Percentiles rank a stretch among this genome's conserved stretches.
phyloP scores from a whole-genome alignment of 140 eudicot species.

The Erigeron philadelphicus region DNA sequence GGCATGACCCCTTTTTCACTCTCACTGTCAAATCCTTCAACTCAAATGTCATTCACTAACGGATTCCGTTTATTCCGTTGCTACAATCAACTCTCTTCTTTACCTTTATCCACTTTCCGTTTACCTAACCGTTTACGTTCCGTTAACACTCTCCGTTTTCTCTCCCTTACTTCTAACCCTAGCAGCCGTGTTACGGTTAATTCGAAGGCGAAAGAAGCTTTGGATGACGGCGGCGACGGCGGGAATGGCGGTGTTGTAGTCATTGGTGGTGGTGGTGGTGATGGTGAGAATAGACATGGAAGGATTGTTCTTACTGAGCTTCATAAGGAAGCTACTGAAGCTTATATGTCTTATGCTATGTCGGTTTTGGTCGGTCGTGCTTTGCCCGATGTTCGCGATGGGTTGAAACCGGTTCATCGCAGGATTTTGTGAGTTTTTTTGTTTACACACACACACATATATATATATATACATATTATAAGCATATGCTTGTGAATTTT shows the following conservation, averaged over 20 bases:
- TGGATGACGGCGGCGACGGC: constrained; percentile 32
- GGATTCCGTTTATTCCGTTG: constrained; percentile 55
- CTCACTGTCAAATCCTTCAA: constrained; percentile 14
- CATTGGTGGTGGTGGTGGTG: constrained; percentile 21
- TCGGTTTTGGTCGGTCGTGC: constrained; percentile 91
- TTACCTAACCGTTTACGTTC: constrained; percentile 26
- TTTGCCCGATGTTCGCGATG: constrained; percentile 90
- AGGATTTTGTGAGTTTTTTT: constrained; percentile 62
- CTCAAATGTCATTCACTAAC: constrained; percentile 51
- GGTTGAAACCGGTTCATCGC: constrained; percentile 93
- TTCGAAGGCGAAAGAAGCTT: constrained; percentile 21
- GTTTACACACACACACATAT: too few relatives aligned
- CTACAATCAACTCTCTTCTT: constrained; percentile 23
- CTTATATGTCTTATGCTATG: constrained; percentile 92
- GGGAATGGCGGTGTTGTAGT: constrained; percentile 41
- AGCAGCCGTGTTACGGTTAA: constrained; percentile 20
- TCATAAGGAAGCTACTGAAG: constrained; percentile 92
- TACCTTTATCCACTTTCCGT: constrained; percentile 25
- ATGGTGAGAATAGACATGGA: constrained; percentile 32
- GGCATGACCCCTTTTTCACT: constrained; percentile 38
- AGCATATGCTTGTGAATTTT: background rate
- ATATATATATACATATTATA: too few relatives aligned
- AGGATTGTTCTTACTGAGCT: constrained; percentile 62
- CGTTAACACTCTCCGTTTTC: constrained; percentile 38
- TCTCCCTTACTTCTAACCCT: constrained; percentile 31